These are phyloP conservation scores for Kazachstania sp. DNA, from an alignment of 1,139 yeast genomes.

Conservation along the genomic window DNA sequence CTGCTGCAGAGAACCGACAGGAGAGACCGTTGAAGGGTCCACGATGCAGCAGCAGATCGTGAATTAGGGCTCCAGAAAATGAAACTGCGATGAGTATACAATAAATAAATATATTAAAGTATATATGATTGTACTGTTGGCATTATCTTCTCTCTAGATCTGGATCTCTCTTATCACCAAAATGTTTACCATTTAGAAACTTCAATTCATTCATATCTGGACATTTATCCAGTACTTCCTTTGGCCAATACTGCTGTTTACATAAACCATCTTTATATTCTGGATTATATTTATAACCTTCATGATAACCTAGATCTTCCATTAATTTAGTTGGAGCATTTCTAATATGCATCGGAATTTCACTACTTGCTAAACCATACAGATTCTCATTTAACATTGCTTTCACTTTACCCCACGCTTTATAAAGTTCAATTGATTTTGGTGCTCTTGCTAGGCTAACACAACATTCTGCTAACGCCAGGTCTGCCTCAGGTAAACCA, in stretches of 20 bases:
- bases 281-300: conserved; percentile 84
- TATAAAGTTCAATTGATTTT: conserved; percentile 76
- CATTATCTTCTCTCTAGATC: conserved; percentile 13
- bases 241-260: conserved; percentile 61
- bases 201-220: conserved; percentile 13
- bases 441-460: conserved; percentile 78
- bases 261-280: conserved; percentile 63
- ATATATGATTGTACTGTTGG: too few relatives aligned
- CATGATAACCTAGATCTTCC: conserved; percentile 81
- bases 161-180: conserved; percentile 36
- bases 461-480: conserved; percentile 85
- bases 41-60: too few relatives aligned
- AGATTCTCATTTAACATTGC: conserved; percentile 50
- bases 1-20: too few relatives aligned
- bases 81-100: too few relatives aligned
- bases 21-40: too few relatives aligned
- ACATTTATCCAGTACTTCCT: conserved; percentile 35
- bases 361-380: conserved; percentile 47
- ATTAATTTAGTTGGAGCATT: conserved; percentile 90
- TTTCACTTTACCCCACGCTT: conserved; percentile 67
- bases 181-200: conserved; percentile 37
- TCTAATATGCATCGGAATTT: conserved; percentile 72
- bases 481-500: conserved; percentile 94
- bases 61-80: too few relatives aligned
- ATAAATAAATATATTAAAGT: too few relatives aligned